Evolutionary conservation across 192 early-diverging fungal genomes (phyloP), one percentile per base, ranked within the genome.

Genomic region (Coemansia sp.): DNA sequence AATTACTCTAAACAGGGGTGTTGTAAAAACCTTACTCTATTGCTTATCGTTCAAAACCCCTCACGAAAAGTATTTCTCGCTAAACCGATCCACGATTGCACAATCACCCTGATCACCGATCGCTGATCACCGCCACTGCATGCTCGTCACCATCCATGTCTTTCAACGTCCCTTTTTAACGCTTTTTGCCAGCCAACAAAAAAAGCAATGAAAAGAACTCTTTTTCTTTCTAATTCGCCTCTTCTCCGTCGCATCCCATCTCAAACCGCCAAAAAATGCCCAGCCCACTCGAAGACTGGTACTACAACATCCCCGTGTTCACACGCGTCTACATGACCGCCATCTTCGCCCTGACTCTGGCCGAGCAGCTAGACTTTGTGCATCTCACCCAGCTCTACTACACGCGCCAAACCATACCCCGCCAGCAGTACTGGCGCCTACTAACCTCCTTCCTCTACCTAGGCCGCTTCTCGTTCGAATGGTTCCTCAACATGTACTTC

Each of bases 371-470:
- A 47, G 88, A 92, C 33, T 83, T 91, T 53, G 82, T 93, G 4
- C 81, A 83, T 45, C 85, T 85, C 15, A 83, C 88, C 61, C 91
- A 95, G 53, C 77, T 99, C 22, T 92, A 89, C 71, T 88, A 92
- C 61, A 86, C 84, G 63, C 89, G 83, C 66, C 71, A 89, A 5
- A 83, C 93, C 14, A 80, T 91, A 59, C 68, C 76, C 27, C 64
- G 71, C n/a, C 80, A 84, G 14, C 85, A 98, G 86, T 95, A 87
- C 79, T 96, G 94, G 94, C 82, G 97, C 15, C 80, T 96, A 22
- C 27, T 94, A 4, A 96, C 95, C 2, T 91, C 89, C 47, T 99
- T 98, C 62, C 68, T 99, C 57, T 99, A 92, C 64, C 91, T 94
- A 82, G 97, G 97, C 21, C 72, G 81, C 5, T 75, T 98, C 42